Conservation (phyloP, 176 grass and related monocot genomes). For the Cymbopogon citratus region DNA sequence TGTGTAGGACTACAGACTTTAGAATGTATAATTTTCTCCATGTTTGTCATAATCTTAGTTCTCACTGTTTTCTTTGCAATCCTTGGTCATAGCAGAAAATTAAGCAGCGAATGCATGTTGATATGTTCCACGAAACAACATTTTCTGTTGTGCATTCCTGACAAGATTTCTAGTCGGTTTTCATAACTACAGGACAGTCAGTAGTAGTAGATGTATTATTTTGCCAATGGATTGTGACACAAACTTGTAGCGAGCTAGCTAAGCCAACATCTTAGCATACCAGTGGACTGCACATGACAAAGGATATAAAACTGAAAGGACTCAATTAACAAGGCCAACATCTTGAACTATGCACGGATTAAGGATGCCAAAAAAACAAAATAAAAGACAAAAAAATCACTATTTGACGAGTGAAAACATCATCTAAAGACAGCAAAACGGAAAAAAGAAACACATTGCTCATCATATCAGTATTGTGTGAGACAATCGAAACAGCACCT, state of each 20-base stretch:
- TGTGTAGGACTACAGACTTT: not conserved
- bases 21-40: not conserved
- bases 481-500: constrained; percentile 2
- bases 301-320: not conserved
- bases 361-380: not conserved
- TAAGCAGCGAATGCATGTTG: not conserved
- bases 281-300: not conserved
- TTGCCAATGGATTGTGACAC: not conserved
- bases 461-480: too few species aligned
- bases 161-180: not conserved
- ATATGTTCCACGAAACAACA: not conserved
- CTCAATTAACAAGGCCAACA: not conserved
- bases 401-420: not conserved
- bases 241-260: not conserved
- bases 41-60: not conserved
- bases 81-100: not conserved
- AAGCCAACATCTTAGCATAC: not conserved
- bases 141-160: not conserved
- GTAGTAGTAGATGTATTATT: not conserved
- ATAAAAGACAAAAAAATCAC: not conserved
- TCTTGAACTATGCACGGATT: not conserved
- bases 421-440: not conserved
- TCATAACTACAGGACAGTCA: not conserved
- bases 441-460: not conserved
- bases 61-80: not conserved